These are phyloP conservation scores for Fusarium heterosporum DNA, from an alignment of 2,329 filamentous ascomycete genomes.

Conservation along the genomic window DNA sequence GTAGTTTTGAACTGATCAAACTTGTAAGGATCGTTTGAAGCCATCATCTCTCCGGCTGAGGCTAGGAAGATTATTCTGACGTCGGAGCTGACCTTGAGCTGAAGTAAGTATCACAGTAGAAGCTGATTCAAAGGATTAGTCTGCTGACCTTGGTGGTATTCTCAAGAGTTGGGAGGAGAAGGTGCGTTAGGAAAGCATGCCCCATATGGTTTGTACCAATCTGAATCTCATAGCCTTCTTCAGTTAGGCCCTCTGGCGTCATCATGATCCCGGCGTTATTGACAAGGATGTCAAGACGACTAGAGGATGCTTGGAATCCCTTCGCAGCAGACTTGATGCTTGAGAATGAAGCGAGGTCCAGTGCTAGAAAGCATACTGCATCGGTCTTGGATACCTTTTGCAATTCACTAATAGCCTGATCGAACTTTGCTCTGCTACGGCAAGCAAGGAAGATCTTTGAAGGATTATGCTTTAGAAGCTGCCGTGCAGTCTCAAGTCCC, in stretches of 20 bases:
- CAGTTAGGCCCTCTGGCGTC: conserved; percentile 1
- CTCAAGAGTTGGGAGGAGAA: background rate
- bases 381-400: background rate
- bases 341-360: background rate
- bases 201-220: conserved; percentile 15
- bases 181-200: background rate
- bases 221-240: conserved; percentile 17
- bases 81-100: too few relatives aligned
- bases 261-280: conserved; percentile 23
- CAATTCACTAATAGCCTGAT: background rate
- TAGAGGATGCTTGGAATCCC: background rate
- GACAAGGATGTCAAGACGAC: background rate
- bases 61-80: conserved; percentile 1
- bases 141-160: conserved; percentile 1
- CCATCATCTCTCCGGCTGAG: background rate
- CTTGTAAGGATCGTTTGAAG: conserved; percentile 4
- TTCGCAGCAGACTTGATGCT: conserved; percentile 3
- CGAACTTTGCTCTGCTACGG: conserved; percentile 12
- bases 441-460: conserved; percentile 3
- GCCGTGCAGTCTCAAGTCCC: background rate
- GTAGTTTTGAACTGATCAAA: conserved; percentile 14
- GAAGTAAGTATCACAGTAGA: too few relatives aligned
- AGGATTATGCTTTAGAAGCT: conserved; percentile 10
- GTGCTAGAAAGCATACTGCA: background rate
- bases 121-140: too few relatives aligned